Percentiles rank a stretch among this genome's conserved stretches.
These are phyloP conservation scores for Fusarium austroafricanum DNA, from an alignment of 2,329 filamentous ascomycete genomes.

Conservation along the genomic window DNA sequence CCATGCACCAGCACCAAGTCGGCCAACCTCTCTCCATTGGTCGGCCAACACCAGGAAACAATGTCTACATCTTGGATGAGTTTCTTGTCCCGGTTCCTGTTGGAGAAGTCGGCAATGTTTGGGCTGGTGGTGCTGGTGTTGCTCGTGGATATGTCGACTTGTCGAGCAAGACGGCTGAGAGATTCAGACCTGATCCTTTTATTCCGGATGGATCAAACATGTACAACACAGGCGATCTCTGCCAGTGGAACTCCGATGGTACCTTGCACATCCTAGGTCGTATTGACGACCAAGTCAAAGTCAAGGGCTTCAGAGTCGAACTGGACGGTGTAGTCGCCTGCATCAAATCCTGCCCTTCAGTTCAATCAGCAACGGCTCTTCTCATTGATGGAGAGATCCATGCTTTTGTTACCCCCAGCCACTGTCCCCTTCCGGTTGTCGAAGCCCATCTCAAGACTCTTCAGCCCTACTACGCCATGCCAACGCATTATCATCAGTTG, in stretches of 20 bases:
- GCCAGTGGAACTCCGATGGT: constrained; percentile 64
- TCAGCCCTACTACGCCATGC: constrained; percentile 67
- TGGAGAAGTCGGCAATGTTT: constrained; percentile 65
- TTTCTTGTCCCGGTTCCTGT: constrained; percentile 56
- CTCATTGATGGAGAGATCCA: constrained; percentile 61
- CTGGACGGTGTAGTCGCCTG: constrained; percentile 66
- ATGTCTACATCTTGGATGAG: constrained; percentile 65
- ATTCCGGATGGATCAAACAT: constrained; percentile 60
- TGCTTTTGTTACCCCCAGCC: constrained; percentile 59
- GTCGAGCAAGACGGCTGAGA: constrained; percentile 61
- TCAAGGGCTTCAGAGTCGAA: constrained; percentile 71
- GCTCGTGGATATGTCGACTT: constrained; percentile 67
- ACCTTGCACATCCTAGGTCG: constrained; percentile 67
- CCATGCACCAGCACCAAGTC: constrained; percentile 54
- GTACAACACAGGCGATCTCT: constrained; percentile 71
- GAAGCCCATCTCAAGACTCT: constrained; percentile 54
- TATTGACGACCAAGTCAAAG: constrained; percentile 70
- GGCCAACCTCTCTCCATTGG: constrained; percentile 65
- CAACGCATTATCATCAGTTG: constrained; percentile 57
- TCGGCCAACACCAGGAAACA: constrained; percentile 66
- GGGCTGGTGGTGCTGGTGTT: constrained; percentile 65
- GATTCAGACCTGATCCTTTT: constrained; percentile 64
- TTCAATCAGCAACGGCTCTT: constrained; percentile 60
- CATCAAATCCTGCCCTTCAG: constrained; percentile 57
- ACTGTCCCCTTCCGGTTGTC: constrained; percentile 52